A percentile compares a stretch with the other conserved stretches of the same genome.
These are phyloP conservation scores for Stephania japonica DNA, from an alignment of 164 flowering plant genomes.

Conservation along the genomic window DNA sequence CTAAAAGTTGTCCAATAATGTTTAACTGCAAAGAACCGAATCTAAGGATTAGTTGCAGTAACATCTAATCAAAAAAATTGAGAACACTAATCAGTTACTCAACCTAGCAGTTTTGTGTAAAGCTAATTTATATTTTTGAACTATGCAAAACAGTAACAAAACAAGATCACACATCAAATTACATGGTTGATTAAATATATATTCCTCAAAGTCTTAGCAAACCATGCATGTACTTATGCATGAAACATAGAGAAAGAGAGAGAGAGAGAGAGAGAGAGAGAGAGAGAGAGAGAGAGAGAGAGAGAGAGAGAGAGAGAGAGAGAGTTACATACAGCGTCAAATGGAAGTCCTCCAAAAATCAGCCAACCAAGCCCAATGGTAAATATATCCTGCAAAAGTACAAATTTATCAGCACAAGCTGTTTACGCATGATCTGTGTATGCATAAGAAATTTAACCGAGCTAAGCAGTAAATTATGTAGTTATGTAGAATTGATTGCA, in stretches of 20 bases:
- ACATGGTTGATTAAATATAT: background rate
- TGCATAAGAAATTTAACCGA: background rate
- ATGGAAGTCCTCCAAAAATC: slow-evolving; percentile 94
- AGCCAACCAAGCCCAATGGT: slow-evolving; percentile 90
- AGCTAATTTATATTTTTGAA: background rate
- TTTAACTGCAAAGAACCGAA: slow-evolving; percentile 51
- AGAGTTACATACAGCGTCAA: slow-evolving; percentile 70
- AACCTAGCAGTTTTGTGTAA: background rate
- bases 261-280: background rate
- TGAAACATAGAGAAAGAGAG: too few relatives aligned
- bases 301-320: background rate
- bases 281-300: background rate
- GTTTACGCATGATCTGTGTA: background rate
- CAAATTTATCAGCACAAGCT: background rate
- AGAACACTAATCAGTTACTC: background rate
- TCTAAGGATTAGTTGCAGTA: background rate
- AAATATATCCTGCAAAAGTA: slow-evolving; percentile 58
- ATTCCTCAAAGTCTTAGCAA: background rate
- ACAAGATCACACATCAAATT: background rate
- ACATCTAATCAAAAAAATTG: background rate
- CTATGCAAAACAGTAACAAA: background rate
- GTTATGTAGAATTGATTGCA: background rate
- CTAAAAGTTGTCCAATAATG: slow-evolving; percentile 72
- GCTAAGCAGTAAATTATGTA: too few relatives aligned
- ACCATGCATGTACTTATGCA: too few relatives aligned